These are phyloP conservation scores for Hericium rajendrae DNA, from an alignment of 768 basidiomycete genomes.

Conservation along the genomic window DNA sequence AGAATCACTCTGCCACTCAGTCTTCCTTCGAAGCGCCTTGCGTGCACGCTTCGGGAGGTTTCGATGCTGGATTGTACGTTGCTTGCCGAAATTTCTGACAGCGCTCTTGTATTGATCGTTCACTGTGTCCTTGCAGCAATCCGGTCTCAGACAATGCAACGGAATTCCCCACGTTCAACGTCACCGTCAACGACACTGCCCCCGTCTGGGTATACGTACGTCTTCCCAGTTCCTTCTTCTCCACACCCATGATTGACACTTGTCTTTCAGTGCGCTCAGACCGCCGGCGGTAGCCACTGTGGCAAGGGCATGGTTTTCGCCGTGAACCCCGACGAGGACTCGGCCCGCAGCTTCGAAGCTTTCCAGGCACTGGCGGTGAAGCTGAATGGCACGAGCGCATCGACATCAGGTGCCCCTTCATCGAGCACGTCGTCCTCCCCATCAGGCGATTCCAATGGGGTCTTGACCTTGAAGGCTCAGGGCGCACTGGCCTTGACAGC, in stretches of 20 bases:
- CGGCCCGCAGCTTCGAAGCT: slow-evolving; percentile 41
- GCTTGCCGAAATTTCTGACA: neutral
- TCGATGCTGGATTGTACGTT: slow-evolving; percentile 51
- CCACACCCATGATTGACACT: slow-evolving; percentile 15
- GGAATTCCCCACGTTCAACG: slow-evolving; percentile 43
- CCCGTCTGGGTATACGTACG: slow-evolving; percentile 50
- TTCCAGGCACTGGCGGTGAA: slow-evolving; percentile 47
- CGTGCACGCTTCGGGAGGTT: slow-evolving; percentile 31
- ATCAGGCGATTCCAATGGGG: neutral
- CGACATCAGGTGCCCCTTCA: neutral
- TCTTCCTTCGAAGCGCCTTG: slow-evolving; percentile 54
- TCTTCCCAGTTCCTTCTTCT: slow-evolving; percentile 5
- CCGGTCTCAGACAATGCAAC: slow-evolving; percentile 34
- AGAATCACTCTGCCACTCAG: slow-evolving; percentile 63
- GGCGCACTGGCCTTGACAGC: neutral
- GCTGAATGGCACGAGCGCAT: slow-evolving; percentile 37
- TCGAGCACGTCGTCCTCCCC: neutral
- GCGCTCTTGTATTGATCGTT: too few species aligned
- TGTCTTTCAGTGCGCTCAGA: slow-evolving; percentile 36
- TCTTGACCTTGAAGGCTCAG: neutral
- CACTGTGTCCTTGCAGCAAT: slow-evolving; percentile 16
- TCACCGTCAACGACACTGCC: slow-evolving; percentile 47
- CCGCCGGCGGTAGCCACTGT: slow-evolving; percentile 21
- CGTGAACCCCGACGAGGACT: slow-evolving; percentile 46
- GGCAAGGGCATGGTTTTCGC: slow-evolving; percentile 33